Conservation (phyloP, 2,329 filamentous ascomycete genomes). For the Xylaria sp. region DNA sequence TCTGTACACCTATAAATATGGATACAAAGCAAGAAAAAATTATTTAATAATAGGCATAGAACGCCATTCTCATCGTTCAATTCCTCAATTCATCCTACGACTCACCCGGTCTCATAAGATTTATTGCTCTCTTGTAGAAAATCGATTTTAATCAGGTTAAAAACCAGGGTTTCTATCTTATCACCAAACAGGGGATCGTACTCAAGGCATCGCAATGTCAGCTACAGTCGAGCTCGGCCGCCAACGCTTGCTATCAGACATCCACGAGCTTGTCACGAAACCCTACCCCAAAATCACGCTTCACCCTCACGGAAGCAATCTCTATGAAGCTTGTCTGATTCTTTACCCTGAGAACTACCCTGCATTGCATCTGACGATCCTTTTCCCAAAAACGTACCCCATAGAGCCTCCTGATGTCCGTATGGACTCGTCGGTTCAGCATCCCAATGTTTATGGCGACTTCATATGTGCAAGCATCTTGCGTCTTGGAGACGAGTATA, state of each 20-base stretch:
- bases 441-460: conserved; percentile 57
- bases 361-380: conserved; percentile 56
- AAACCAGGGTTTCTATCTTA: no score
- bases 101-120: not conserved
- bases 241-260: conserved; percentile 55
- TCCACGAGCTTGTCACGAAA: conserved; percentile 56
- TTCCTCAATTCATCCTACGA: not conserved
- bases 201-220: not conserved
- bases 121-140: not conserved
- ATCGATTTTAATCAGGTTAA: no score
- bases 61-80: not conserved
- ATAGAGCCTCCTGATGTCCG: conserved; percentile 52
- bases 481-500: conserved; percentile 55
- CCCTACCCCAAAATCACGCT: conserved; percentile 60
- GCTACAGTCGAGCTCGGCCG: conserved; percentile 2
- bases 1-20: not conserved
- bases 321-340: conserved; percentile 55
- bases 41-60: not conserved
- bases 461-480: conserved; percentile 62
- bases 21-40: not conserved
- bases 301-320: conserved; percentile 50
- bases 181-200: not conserved
- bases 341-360: conserved; percentile 53
- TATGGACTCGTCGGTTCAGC: conserved; percentile 55
- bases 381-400: conserved; percentile 52